Evolutionary conservation across 208 protist genomes (phyloP), one percentile per base, ranked within the genome.

Genomic region (Acanthamoeba lenticulata): DNA sequence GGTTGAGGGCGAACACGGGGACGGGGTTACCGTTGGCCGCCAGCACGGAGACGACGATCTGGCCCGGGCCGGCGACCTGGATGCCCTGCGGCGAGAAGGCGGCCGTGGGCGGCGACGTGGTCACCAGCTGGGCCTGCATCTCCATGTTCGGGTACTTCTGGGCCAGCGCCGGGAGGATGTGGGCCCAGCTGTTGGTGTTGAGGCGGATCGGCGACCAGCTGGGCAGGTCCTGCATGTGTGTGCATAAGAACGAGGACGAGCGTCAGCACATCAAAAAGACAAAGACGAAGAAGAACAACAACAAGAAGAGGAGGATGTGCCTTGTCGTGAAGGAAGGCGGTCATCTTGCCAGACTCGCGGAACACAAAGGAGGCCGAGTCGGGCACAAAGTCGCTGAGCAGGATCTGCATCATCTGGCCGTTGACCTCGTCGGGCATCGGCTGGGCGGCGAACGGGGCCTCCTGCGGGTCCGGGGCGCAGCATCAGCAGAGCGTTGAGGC

Each of bases 61-160:
- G 11, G 40, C 74, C 36, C 4, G 77, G 40, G 7, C 77, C 77
- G 36, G 40, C 6, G 17, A 38, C 34, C 17, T 27, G 47, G 13
- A 86, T 52, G 77, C 77, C 77, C 2, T 86, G 19, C 15, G 11
- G 77, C 40, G 13, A n/a, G 47, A 86, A 86, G 77, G 36, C 34
- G 47, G 47, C 47, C 19, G 19, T 52, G 27, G 77, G 77, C 29
- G 77, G 44, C 77, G 40, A 57, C 36, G 47, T 60, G 15, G 77
- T 57, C 15, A n/a, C 21, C 27, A 86, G 40, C 44, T 57, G 27
- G 15, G 77, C 77, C 6, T 34, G 21, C 77, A 86, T 86, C 47
- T 34, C 42, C 77, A 86, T 69, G 47, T 86, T 86, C n/a, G 77
- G 77, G 21, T 60, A 86, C 77, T 86, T 86, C 32, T 86, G 9